Evolutionary conservation across 345 rosid genomes (phyloP), one percentile per base, ranked within the genome.

Genomic region (Linum usitatissimum): DNA sequence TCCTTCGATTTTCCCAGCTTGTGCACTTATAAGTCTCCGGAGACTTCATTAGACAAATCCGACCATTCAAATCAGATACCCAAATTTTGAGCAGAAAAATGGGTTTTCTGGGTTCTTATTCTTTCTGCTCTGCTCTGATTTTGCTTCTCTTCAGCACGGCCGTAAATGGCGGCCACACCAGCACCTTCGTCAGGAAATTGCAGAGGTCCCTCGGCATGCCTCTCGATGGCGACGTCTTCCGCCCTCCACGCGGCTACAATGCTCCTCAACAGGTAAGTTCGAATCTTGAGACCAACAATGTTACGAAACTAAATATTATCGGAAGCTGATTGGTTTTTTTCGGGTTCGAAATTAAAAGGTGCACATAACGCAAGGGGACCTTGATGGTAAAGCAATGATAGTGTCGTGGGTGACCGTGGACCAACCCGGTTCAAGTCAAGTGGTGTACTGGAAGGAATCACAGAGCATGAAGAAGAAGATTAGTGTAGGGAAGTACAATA

Each of bases 351-450:
- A n/a, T n/a, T 20, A 64, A 60, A 59, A 83, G 83, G 95, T 91
- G 53, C 95, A 92, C 67, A 78, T 92, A 79, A 92, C 96, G 62
- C 98, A 86, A 85, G 98, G 96, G 65, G 95, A 92, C 79, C 81
- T 68, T 28, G 88, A 70, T 39, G 98, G 96, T 5, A 84, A 76
- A 66, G 93, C 80, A 64, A 78, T 92, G 77, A 89, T 87, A 64
- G 79, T 89, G 49, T 92, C 98, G 56, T 92, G 98, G 98, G 91
- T 92, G 68, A 92, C 96, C 19, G 64, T 59, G 69, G 81, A 80
- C 58, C 85, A 82, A 42, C 74, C 84, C 15, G 89, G 91, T 57
- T 80, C 95, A n/a, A 79, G 65, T 53, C 61, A 13, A 18, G 93
- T 92, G 60, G 7, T 71, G 70, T 92, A 89, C 61, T 92, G 98